These are phyloP conservation scores for Candida glucosophila DNA, from an alignment of 1,139 yeast genomes.

Conservation along the genomic window DNA sequence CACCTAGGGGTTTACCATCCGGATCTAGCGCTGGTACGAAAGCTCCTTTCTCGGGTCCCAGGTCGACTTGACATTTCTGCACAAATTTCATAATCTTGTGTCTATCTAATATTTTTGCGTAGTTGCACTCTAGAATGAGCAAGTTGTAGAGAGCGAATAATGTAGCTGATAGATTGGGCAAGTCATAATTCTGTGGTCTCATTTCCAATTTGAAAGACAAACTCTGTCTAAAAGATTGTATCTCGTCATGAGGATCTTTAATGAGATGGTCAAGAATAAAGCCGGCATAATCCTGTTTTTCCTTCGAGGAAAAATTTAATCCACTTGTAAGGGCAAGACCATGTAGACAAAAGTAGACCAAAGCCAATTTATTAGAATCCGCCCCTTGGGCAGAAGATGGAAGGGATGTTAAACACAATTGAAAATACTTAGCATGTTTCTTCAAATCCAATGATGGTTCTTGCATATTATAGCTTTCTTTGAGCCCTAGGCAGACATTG, in stretches of 20 bases:
- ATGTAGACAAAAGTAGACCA: conserved; percentile 58
- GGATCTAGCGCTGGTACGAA: conserved; percentile 27
- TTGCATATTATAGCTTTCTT: no score
- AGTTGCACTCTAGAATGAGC: conserved; percentile 36
- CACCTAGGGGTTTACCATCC: conserved; percentile 40
- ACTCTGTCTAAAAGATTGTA: conserved; percentile 45
- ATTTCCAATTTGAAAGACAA: conserved; percentile 24
- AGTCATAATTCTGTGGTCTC: conserved; percentile 31
- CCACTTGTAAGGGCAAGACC: conserved; percentile 48
- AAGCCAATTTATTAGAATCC: conserved; percentile 59
- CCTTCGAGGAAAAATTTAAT: conserved; percentile 19
- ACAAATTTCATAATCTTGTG: conserved; percentile 43
- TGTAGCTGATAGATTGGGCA: conserved; percentile 61
- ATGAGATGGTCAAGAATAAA: conserved; percentile 43
- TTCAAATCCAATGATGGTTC: conserved; percentile 6
- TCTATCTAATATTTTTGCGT: conserved; percentile 29
- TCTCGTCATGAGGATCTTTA: conserved; percentile 28
- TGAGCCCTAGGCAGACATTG: no score
- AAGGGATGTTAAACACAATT: conserved; percentile 39
- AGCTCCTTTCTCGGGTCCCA: conserved; percentile 52
- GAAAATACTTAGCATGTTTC: conserved; percentile 41
- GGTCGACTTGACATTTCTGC: conserved; percentile 40
- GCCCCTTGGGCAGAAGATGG: conserved; percentile 45
- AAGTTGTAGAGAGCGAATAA: conserved; percentile 53
- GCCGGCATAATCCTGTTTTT: conserved; percentile 24